Conservation (phyloP, 148 eudicot genomes). For the Dysphania ambrosioides region DNA sequence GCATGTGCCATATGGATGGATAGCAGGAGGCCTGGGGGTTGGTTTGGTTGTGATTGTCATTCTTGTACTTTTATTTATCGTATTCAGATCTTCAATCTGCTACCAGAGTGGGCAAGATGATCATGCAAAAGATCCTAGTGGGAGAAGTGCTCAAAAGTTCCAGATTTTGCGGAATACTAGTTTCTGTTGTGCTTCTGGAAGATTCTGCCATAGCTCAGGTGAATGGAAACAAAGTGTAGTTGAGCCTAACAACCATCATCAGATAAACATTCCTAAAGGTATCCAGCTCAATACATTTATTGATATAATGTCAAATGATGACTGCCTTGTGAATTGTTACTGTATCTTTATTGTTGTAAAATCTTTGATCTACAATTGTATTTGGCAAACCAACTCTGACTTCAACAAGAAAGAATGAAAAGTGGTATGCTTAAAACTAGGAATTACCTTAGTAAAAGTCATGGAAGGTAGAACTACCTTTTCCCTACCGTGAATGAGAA, state of each 20-base stretch:
- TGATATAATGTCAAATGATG: background rate
- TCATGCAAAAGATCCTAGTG: slow-evolving; percentile 56
- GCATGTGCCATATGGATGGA: slow-evolving; percentile 73
- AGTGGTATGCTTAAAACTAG: background rate
- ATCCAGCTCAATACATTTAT: slow-evolving; percentile 6
- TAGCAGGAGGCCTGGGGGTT: slow-evolving; percentile 61
- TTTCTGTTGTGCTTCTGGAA: slow-evolving; percentile 79
- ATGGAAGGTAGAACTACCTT: too few relatives aligned
- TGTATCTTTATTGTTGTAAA: background rate
- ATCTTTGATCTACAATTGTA: background rate
- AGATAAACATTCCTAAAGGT: slow-evolving; percentile 77
- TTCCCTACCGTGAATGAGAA: too few relatives aligned
- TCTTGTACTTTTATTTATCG: slow-evolving; percentile 42
- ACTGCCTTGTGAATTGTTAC: background rate
- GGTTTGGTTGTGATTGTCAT: slow-evolving; percentile 55
- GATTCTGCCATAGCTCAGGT: slow-evolving; percentile 54
- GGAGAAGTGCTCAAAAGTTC: slow-evolving; percentile 53
- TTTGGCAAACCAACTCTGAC: background rate
- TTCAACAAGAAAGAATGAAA: background rate
- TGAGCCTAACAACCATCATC: slow-evolving; percentile 48
- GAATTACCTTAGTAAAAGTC: too few relatives aligned
- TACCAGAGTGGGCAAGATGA: slow-evolving; percentile 31
- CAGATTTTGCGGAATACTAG: slow-evolving; percentile 66
- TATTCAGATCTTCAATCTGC: slow-evolving; percentile 53
- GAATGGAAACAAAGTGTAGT: slow-evolving; percentile 57